Percentiles rank a stretch among this genome's conserved stretches.
Evolutionary conservation across 2,329 filamentous ascomycete species (phyloP).

Genomic region (Claviceps humidiphila): DNA sequence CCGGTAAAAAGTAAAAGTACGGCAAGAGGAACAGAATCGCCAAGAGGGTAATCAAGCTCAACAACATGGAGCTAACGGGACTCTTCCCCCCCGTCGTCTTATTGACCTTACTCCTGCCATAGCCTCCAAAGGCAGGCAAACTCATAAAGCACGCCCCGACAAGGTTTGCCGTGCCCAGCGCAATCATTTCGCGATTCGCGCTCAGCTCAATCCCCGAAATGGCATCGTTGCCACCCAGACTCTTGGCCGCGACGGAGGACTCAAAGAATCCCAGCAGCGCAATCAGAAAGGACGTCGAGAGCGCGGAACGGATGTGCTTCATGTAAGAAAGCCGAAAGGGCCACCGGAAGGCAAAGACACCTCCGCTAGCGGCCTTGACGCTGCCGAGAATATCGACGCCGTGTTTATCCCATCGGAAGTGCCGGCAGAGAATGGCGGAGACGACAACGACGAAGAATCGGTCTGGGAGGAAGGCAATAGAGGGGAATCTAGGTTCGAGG

Average conservation of each 20-base stretch:
- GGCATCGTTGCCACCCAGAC: constrained; percentile 55
- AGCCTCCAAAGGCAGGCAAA: constrained; percentile 87
- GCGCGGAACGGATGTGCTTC: constrained; percentile 68
- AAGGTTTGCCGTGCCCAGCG: constrained; percentile 82
- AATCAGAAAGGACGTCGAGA: constrained; percentile 87
- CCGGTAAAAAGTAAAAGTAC: constrained; percentile 91
- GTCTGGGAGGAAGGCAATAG: constrained; percentile 80
- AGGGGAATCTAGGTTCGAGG: constrained; percentile 65
- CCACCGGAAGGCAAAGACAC: constrained; percentile 68
- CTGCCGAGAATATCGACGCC: constrained; percentile 77
- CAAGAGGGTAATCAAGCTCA: constrained; percentile 70
- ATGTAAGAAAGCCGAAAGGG: constrained; percentile 68
- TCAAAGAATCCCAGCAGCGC: constrained; percentile 97
- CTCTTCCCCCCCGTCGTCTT: constrained; percentile 81
- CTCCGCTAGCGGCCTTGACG: constrained; percentile 60
- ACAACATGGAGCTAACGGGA: constrained; percentile 82
- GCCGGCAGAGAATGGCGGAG: constrained; percentile 67
- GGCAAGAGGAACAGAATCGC: constrained; percentile 74
- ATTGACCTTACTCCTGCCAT: constrained; percentile 92
- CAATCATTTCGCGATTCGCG: constrained; percentile 85
- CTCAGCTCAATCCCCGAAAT: constrained; percentile 74
- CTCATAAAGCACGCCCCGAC: constrained; percentile 85
- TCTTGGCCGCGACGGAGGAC: constrained; percentile 90
- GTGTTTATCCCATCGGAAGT: constrained; percentile 61
- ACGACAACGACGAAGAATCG: constrained; percentile 80